Conservation (phyloP, 345 rosid species). For the Salix koriyanagi region DNA sequence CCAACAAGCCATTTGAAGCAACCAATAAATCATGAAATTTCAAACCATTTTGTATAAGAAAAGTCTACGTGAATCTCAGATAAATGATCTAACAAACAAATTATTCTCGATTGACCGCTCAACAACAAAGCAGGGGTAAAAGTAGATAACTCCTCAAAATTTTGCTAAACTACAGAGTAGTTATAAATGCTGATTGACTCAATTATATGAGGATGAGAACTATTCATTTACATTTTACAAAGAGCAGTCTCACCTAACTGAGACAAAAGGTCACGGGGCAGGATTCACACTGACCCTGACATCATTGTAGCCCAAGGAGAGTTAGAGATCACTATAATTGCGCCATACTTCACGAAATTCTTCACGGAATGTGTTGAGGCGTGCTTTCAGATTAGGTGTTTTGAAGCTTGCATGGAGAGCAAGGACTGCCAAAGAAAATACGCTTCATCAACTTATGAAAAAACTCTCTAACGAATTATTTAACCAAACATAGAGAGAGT, state of each 20-base stretch:
- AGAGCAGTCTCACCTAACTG: conserved; percentile 9
- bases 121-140: background rate
- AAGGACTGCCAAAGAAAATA: conserved; percentile 43
- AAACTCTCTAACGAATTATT: too few species aligned
- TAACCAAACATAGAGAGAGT: too few species aligned
- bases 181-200: background rate
- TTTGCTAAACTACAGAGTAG: background rate
- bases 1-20: background rate
- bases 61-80: background rate
- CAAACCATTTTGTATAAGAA: background rate
- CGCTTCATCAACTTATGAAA: background rate
- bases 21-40: background rate
- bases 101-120: too few species aligned
- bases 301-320: background rate
- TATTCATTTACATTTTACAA: conserved; percentile 7
- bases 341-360: conserved; percentile 99
- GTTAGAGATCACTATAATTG: conserved; percentile 76
- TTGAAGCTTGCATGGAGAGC: conserved; percentile 84
- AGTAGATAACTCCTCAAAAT: background rate
- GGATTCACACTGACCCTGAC: background rate
- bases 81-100: background rate
- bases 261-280: background rate
- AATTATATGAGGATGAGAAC: background rate
- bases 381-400: conserved; percentile 96
- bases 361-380: conserved; percentile 93